These are phyloP conservation scores for Monosporascus sp. DNA, from an alignment of 2,329 filamentous ascomycete genomes.

Conservation along the genomic window DNA sequence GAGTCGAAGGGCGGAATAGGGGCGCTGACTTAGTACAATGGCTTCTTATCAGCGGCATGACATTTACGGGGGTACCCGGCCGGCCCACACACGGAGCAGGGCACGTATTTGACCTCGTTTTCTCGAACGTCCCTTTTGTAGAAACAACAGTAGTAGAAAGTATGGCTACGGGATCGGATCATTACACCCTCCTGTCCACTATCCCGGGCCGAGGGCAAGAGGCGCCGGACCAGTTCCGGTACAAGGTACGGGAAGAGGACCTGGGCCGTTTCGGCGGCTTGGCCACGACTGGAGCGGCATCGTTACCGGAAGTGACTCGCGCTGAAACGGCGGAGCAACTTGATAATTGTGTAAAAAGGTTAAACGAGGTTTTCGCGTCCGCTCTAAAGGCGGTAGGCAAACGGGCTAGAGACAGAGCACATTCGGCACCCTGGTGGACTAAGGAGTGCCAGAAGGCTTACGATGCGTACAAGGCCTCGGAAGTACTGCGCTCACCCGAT, in stretches of 20 bases:
- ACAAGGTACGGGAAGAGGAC: neutral
- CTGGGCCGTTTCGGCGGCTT: neutral
- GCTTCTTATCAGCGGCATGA: neutral
- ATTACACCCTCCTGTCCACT: neutral
- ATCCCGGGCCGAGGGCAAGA: neutral
- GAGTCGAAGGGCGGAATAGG: neutral
- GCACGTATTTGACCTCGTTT: neutral
- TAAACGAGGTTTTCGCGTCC: neutral
- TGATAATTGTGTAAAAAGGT: neutral
- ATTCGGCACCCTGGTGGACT: neutral
- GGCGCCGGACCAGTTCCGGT: neutral
- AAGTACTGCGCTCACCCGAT: neutral
- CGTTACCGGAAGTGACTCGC: neutral
- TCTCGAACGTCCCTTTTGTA: neutral
- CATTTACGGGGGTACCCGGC: neutral
- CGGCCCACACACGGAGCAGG: neutral
- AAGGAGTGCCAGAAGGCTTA: neutral
- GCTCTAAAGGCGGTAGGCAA: neutral
- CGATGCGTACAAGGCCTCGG: neutral
- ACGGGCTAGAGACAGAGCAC: neutral
- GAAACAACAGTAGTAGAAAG: neutral
- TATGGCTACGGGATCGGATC: neutral
- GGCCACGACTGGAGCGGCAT: neutral
- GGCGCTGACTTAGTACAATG: neutral
- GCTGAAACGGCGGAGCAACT: too few species aligned